Percentiles rank a stretch among this genome's conserved stretches.
These are phyloP conservation scores for Botrytis cinerea DNA, from an alignment of 2,329 filamentous ascomycete species.

Conservation along the genomic window DNA sequence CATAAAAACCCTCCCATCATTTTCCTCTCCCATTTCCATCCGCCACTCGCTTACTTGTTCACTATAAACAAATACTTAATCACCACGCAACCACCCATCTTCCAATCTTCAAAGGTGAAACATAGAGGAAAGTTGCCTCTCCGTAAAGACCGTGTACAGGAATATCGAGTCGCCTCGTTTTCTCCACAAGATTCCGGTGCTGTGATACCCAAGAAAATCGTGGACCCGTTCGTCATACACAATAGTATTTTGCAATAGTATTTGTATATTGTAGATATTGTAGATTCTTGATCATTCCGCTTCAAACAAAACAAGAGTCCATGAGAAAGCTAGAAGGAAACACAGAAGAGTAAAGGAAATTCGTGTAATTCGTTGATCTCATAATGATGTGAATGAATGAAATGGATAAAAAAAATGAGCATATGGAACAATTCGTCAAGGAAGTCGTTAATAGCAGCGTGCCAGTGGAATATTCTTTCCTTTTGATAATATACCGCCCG, in stretches of 20 bases:
- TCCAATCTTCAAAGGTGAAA: background rate
- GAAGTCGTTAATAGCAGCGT: slow-evolving; percentile 28
- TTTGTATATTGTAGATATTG: background rate
- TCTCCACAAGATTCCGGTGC: slow-evolving; percentile 38
- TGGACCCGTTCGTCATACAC: slow-evolving; percentile 27
- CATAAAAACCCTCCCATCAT: background rate
- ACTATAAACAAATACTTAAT: too few relatives aligned
- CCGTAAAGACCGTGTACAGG: slow-evolving; percentile 37
- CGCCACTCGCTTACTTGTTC: slow-evolving; percentile 35
- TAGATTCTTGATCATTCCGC: slow-evolving; percentile 2
- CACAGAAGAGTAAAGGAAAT: slow-evolving; percentile 17
- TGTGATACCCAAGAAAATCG: slow-evolving; percentile 37
- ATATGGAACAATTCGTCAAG: slow-evolving; percentile 26
- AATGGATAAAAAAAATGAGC: slow-evolving; percentile 10
- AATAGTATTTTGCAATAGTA: slow-evolving; percentile 31
- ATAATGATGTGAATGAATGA: slow-evolving; percentile 24
- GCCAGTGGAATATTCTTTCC: background rate
- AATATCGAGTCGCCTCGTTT: slow-evolving; percentile 40
- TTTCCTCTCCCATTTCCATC: slow-evolving; percentile 21
- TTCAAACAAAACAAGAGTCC: background rate
- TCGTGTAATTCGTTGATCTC: slow-evolving; percentile 21
- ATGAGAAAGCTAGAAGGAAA: slow-evolving; percentile 13
- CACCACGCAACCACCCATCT: background rate
- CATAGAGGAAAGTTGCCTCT: slow-evolving; percentile 28
- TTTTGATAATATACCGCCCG: slow-evolving; percentile 17